Conservation (phyloP, 257 asterid species). For the Avicennia marina region DNA sequence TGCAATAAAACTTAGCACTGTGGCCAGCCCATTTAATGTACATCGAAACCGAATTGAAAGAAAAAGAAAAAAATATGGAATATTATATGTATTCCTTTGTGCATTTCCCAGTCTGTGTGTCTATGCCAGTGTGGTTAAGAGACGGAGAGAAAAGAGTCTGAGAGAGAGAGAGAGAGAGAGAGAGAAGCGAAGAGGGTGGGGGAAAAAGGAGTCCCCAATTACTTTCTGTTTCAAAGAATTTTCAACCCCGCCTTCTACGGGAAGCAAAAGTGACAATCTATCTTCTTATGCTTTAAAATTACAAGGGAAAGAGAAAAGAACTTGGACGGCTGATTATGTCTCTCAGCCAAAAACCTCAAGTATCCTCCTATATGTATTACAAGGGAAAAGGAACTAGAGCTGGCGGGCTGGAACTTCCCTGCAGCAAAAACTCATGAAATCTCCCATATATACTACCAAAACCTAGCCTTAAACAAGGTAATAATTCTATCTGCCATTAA, state of each 20-base stretch:
- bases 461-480: too few species aligned
- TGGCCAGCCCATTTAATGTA: constrained; percentile 19
- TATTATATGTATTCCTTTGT: constrained; percentile 6
- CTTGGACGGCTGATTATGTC: too few species aligned
- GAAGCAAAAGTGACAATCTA: constrained; percentile 51
- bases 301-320: too few species aligned
- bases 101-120: background rate
- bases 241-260: constrained; percentile 51
- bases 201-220: constrained; percentile 36
- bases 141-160: constrained; percentile 25
- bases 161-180: constrained; percentile 34
- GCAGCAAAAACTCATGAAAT: too few species aligned
- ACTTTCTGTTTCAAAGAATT: background rate
- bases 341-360: too few species aligned
- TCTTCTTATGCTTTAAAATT: constrained; percentile 27
- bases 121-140: constrained; percentile 10
- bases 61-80: background rate
- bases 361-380: too few species aligned
- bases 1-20: constrained; percentile 13
- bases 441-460: too few species aligned
- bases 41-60: constrained; percentile 13
- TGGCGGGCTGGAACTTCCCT: too few species aligned
- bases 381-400: too few species aligned
- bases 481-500: too few species aligned
- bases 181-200: constrained; percentile 48